A percentile compares a stretch with the other conserved stretches of the same genome.
Conservation (phyloP, 2,329 filamentous ascomycete genomes). For the Arthrobotrys musiformis region DNA sequence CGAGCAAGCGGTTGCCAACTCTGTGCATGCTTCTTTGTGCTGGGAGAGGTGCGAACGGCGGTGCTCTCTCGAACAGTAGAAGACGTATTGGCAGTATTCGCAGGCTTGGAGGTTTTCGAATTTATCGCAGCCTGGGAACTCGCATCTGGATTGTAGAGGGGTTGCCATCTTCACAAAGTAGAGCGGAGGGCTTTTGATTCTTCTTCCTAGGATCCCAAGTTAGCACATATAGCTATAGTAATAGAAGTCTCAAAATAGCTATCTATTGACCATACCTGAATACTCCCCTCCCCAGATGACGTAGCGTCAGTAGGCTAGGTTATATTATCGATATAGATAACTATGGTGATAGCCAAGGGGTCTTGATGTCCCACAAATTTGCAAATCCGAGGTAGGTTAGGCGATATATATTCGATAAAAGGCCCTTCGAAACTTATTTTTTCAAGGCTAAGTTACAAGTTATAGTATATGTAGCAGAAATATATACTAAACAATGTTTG, state of each 20-base stretch:
- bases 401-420: background rate
- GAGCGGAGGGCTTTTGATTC: too few relatives aligned
- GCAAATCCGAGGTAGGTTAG: background rate
- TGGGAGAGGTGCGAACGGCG: slow-evolving; percentile 9
- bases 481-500: too few relatives aligned
- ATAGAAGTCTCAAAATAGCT: background rate
- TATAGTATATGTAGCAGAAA: background rate
- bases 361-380: background rate
- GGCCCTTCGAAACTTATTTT: too few relatives aligned
- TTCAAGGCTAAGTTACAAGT: background rate
- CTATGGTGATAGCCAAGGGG: background rate
- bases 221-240: background rate
- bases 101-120: slow-evolving; percentile 30
- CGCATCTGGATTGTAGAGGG: slow-evolving; percentile 24
- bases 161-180: slow-evolving; percentile 3
- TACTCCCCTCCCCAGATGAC: background rate
- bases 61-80: slow-evolving; percentile 35
- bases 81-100: slow-evolving; percentile 40
- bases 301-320: background rate
- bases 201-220: background rate
- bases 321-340: background rate
- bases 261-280: background rate
- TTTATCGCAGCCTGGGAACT: slow-evolving; percentile 21
- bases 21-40: slow-evolving; percentile 22
- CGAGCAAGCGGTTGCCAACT: slow-evolving; percentile 17